phyloP scores from a whole-genome alignment of 176 grass and related monocot genomes.

The Avena insularis region DNA sequence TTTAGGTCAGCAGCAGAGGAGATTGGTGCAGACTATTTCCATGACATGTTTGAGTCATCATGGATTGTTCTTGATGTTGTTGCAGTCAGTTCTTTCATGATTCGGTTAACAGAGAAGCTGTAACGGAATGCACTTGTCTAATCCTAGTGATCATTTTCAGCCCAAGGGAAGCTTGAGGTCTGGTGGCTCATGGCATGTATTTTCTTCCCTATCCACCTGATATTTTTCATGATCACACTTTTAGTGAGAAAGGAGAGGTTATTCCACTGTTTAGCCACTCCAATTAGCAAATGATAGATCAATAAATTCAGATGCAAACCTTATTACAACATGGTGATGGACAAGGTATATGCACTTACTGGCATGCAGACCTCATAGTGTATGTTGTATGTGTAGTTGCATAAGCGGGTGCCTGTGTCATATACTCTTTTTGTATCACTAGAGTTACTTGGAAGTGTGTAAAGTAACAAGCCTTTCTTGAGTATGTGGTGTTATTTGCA shows the following conservation, averaged over 20 bases:
- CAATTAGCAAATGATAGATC: conserved; percentile 32
- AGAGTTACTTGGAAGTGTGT: conserved; percentile 17
- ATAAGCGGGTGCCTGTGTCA: not conserved
- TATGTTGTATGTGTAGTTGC: conserved; percentile 30
- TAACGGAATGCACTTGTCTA: conserved; percentile 33
- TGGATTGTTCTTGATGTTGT: conserved; percentile 78
- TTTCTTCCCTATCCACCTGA: conserved; percentile 22
- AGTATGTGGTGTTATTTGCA: not conserved
- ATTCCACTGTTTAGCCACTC: not conserved
- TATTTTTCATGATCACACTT: conserved; percentile 23
- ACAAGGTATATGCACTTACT: conserved; percentile 46
- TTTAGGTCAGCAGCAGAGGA: conserved; percentile 73
- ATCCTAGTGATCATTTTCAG: conserved; percentile 14
- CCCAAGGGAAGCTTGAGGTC: conserved; percentile 19
- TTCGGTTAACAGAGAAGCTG: conserved; percentile 67
- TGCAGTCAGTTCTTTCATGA: conserved; percentile 83
- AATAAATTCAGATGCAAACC: conserved; percentile 38
- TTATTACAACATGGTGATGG: conserved; percentile 29
- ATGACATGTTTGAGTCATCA: conserved; percentile 91
- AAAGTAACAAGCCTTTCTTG: not conserved
- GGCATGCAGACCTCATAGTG: conserved; percentile 21
- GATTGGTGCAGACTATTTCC: conserved; percentile 69
- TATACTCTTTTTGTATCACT: conserved; percentile 26
- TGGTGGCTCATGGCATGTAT: conserved; percentile 18
- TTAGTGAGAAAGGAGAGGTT: not conserved